Evolutionary conservation across 2,329 filamentous ascomycete species (phyloP).

Genomic region (Verticillium isaacii): DNA sequence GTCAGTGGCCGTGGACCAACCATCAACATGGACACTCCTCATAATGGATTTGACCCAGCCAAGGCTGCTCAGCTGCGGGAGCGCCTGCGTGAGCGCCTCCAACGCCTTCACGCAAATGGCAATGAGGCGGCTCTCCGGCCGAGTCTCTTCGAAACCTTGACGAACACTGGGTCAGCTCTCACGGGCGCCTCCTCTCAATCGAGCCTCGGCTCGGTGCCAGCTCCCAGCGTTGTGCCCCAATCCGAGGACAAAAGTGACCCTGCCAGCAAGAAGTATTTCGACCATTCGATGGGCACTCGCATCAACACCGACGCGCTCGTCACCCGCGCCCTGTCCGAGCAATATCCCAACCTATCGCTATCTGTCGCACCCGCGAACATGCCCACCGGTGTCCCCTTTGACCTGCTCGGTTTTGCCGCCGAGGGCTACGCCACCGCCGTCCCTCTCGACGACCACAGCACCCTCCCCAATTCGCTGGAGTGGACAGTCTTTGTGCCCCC

Average conservation of each 20-base stretch:
- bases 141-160: neutral
- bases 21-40: neutral
- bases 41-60: neutral
- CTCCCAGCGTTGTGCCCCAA: neutral
- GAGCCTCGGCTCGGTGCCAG: neutral
- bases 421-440: conserved; percentile 30
- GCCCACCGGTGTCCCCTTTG: conserved; percentile 13
- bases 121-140: neutral
- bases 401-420: conserved; percentile 37
- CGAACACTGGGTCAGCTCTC: neutral
- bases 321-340: conserved; percentile 29
- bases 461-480: conserved; percentile 28
- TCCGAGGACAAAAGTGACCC: conserved; percentile 3
- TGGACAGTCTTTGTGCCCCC: conserved; percentile 36
- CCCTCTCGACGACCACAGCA: conserved; percentile 19
- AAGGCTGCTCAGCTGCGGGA: neutral
- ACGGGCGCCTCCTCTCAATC: neutral
- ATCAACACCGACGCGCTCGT: conserved; percentile 39
- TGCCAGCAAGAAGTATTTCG: conserved; percentile 26
- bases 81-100: neutral
- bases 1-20: neutral
- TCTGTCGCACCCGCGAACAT: conserved; percentile 26
- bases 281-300: conserved; percentile 33
- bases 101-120: neutral
- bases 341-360: conserved; percentile 38